Base-by-base conservation (phyloP, 805 yeast species). In the Yarrowia bubula region DNA sequence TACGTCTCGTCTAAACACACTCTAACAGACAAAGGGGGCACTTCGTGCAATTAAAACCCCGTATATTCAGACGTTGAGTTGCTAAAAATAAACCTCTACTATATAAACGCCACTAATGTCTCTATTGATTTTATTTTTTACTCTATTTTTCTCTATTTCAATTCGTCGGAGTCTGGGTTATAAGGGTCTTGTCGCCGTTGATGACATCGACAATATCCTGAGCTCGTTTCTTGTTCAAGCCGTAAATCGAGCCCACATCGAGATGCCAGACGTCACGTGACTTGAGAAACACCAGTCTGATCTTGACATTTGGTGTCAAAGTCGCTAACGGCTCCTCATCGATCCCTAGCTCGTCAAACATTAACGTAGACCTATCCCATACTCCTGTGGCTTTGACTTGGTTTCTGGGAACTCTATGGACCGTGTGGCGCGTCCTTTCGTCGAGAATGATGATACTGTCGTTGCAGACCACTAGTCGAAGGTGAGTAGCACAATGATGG, bases 201-300 rank as follows among this genome's bases (percentile, higher is more conserved):
- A 50, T 50, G 32, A 37, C 57, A 28, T 50, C 57, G 7, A 32
- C 57, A 31, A 50, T 42, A 15, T 50, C 57, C 57, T 50, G 57
- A 4, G 57, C 14, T 13, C 57, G 31, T 32, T 18, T 50, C 42
- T 18, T 35, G 13, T 50, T 50, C 8, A 50, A 42, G 8, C 57
- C 57, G 14, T 50, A 50, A 3, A 50, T 10, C 1, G 57, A 50
- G 18, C 57, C 57, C 1, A 50, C 17, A 2, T 50, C 57, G 7
- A 50, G 32, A 35, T 50, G 57, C 57, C 57, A 50, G 15, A 50
- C 57, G n/a, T 50, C 57, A 1, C 57, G 31, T 5, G 57, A 50
- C 17, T 50, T 50, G 42, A 50, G 57, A n/a, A 50, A 50, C 11
- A 50, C 32, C 6, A 50, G 57, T n/a, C 57, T 32, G 14, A 50